Evolutionary conservation across 2,329 filamentous ascomycete species (phyloP), one percentile per base, ranked within the genome.

Genomic region (Fusarium equiseti): DNA sequence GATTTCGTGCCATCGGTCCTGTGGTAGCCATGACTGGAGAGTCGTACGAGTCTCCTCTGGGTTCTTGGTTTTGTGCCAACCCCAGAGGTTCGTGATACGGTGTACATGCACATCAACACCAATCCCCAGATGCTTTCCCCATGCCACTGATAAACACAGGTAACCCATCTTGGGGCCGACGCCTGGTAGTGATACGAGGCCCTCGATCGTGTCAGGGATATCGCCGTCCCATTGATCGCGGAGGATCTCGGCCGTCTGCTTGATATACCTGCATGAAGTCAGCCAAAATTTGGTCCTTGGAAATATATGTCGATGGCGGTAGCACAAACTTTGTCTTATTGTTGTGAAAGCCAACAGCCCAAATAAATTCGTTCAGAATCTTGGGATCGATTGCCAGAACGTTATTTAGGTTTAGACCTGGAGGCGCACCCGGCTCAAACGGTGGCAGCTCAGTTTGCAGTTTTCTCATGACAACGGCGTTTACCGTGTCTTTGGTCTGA

Each of bases 141-240:
- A 89, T 86, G 76, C 93, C 1, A 91, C 91, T 49, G 90, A 91
- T 83, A 97, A 88, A 78, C 92, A 95, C 24, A 98, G 87, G 79
- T 96, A 95, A 15, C 91, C 94, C 95, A 98, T 98, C 82, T 98
- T 98, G 31, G 95, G 95, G 0, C 95, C 95, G 2, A 98, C 95
- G 8, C 95, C 95, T 0, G 94, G 94, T 0, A 97, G 86, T 3
- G 89, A 88, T 54, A 90, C 90, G 22, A 98, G 85, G 1, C 91
- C 94, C 68, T 90, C 86, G 54, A 95, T 89, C 1, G 91, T 92
- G 67, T 91, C 85, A 2, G 95, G 95, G 59, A 98, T 96, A 76
- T 98, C 95, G 54, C 89, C 89, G 63, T 83, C 78, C 81, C 88
- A 93, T 56, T 89, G 79, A 75, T 95, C 91, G 48, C 89, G 87